Conservation (phyloP, 192 early-diverging fungal species). For the Pilaira anomala region DNA sequence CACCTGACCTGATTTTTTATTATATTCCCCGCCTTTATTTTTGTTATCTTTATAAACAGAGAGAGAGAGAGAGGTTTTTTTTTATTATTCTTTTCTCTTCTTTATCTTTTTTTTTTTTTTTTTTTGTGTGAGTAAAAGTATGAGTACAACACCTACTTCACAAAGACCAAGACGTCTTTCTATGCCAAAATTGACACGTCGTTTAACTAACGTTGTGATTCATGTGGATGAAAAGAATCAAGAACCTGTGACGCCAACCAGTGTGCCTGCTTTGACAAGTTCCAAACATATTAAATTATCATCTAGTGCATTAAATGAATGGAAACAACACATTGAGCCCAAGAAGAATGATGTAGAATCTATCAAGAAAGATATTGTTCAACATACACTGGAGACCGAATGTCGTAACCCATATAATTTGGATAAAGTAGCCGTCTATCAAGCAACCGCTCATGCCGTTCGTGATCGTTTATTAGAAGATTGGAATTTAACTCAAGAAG, state of each 20-base stretch:
- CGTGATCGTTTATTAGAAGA: slow-evolving; percentile 59
- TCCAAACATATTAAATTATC: background rate
- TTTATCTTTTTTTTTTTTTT: no score
- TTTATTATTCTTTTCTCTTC: no score
- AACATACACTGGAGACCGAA: slow-evolving; percentile 86
- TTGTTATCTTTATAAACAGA: no score
- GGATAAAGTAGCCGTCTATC: slow-evolving; percentile 90
- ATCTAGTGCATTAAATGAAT: background rate
- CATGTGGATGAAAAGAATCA: slow-evolving; percentile 4
- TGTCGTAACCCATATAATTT: slow-evolving; percentile 86
- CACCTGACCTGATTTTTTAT: no score
- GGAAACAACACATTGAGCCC: background rate
- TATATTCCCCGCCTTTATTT: no score
- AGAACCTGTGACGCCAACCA: slow-evolving; percentile 11
- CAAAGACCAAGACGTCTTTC: slow-evolving; percentile 19
- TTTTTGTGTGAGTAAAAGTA: background rate
- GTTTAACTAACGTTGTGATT: slow-evolving; percentile 19
- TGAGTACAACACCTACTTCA: slow-evolving; percentile 4
- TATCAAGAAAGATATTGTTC: slow-evolving; percentile 81
- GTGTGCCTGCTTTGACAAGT: background rate
- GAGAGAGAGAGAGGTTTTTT: no score
- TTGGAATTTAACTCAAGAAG: slow-evolving; percentile 73
- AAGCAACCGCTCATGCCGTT: slow-evolving; percentile 84
- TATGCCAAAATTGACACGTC: slow-evolving; percentile 25
- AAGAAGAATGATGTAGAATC: slow-evolving; percentile 50